Conservation (phyloP, 1,284 basidiomycete species). For the Stereum hirsutum region DNA sequence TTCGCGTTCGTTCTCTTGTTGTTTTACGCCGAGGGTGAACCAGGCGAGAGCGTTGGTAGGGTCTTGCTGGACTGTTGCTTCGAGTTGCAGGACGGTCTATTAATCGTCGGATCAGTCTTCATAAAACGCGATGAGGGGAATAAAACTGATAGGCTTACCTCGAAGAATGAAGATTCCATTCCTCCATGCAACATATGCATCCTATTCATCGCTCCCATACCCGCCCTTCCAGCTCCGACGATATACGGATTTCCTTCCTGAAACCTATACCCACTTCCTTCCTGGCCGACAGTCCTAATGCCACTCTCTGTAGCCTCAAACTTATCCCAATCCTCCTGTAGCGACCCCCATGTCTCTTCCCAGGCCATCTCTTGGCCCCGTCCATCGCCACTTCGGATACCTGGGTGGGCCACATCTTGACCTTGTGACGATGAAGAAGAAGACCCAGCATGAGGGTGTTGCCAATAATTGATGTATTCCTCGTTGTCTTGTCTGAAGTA, state of each 20-base stretch:
- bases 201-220: slow-evolving; percentile 31
- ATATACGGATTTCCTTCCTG: slow-evolving; percentile 79
- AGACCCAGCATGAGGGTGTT: slow-evolving; percentile 22
- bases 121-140: neutral
- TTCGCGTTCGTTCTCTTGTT: slow-evolving; percentile 98
- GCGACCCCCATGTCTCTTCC: slow-evolving; percentile 43
- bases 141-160: slow-evolving; percentile 34
- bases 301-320: slow-evolving; percentile 66
- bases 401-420: slow-evolving; percentile 8
- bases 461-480: slow-evolving; percentile 54
- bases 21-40: slow-evolving; percentile 92
- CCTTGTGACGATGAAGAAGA: too few relatives aligned
- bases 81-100: slow-evolving; percentile 82
- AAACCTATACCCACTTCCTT: slow-evolving; percentile 78
- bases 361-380: neutral
- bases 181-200: slow-evolving; percentile 39
- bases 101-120: slow-evolving; percentile 2
- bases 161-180: slow-evolving; percentile 34
- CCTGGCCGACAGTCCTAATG: slow-evolving; percentile 43
- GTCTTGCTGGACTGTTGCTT: slow-evolving; percentile 82
- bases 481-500: slow-evolving; percentile 69
- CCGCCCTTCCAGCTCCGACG: too few relatives aligned
- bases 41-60: slow-evolving; percentile 70
- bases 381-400: neutral
- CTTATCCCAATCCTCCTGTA: slow-evolving; percentile 81